Base-by-base conservation (phyloP, 495 filamentous ascomycete genomes). In the Sordaria brevicollis region DNA sequence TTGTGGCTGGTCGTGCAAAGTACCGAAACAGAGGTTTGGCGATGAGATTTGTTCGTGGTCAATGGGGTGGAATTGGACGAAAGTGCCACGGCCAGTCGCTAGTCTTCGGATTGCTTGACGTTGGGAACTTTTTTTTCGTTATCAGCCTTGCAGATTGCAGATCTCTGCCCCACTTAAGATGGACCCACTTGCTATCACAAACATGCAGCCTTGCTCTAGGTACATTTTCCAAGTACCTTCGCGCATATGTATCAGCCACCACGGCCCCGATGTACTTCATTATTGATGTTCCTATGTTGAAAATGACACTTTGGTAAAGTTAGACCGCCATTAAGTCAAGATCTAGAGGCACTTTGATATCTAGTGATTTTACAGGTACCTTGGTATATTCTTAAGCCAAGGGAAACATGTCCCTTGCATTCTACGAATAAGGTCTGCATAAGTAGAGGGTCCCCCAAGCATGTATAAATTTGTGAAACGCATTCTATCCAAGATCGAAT, bases 61-160 rank as follows among this genome's bases (percentile, higher is more conserved):
- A 17, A 57, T 15, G 21, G 43, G 49, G 5, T n/a, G 65, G 65
- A 67, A 57, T 62, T 68, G 49, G 66, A 69, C 41, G 15, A 66
- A 65, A 68, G 70, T 66, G 68, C 49, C 10, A 57, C 49, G 49
- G 11, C 49, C 5, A 21, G 21, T 54, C 21, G 49, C 49, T 57
- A 73, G 68, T 70, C 67, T 67, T 66, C 65, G 41, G 13, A 39
- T 69, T 35, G 66, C 34, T 39, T 65, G 37, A 34, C 71, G 49
- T 57, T 57, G 49, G 49, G 41, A 57, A 67, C 67, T 81, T 82
- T 81, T 82, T 81, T 76, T 71, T 68, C 65, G 69, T 66, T 67
- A 25, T 21, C 66, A 76, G 76, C 76, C 74, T 79, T 77, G 72
- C 75, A 78, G 71, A 34, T 70, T 25, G 68, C 31, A 54, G 70